Base-by-base conservation (phyloP, 441 rosid genomes). In the Eruca vesicaria region DNA sequence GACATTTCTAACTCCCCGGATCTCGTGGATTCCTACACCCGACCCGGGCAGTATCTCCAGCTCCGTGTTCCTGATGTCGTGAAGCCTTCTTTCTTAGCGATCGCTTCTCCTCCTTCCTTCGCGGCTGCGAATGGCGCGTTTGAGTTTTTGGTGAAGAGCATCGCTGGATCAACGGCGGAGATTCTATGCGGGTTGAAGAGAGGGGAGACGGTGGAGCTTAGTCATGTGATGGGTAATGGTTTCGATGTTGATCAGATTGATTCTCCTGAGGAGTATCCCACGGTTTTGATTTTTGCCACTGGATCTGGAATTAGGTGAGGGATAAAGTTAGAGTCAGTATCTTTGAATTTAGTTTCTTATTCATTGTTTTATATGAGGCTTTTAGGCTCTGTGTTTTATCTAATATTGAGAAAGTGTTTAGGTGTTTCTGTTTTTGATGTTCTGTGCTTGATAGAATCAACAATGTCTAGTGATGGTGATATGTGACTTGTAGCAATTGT, bases 241-340 rank as follows among this genome's bases (percentile, higher is more conserved):
- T 93, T 93, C 79, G 80, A 82, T 4, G 71, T 85, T 10, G 90
- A 87, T 58, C 87, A 65, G 57, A 91, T 93, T 73, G 82, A 88
- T 65, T 94, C 97, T 81, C 94, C 97, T 0, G 88, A 80, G 77
- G 80, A 84, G 32, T 87, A 67, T 61, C 80, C 90, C 1, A 85
- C 97, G 28, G 89, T 96, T 63, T 81, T 96, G 77, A 90, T 93
- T 60, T 96, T 96, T 74, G 97, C 98, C 9, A 96, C 99, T 1
- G 99, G 98, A 80, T 90, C 99, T 36, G 98, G 97, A 78, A 93
- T 95, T 72, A 95, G 97, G 98, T 95, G 58, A 36, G 78, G 7
- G 18, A 26, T 74, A 20, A 66, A 66, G 14, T 31, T 28, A 26
- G 23, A 9, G 71, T n/a, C n/a, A n/a, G n/a, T n/a, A n/a, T n/a